Conservation (phyloP, 441 rosid species). For the Viola pubescens region DNA sequence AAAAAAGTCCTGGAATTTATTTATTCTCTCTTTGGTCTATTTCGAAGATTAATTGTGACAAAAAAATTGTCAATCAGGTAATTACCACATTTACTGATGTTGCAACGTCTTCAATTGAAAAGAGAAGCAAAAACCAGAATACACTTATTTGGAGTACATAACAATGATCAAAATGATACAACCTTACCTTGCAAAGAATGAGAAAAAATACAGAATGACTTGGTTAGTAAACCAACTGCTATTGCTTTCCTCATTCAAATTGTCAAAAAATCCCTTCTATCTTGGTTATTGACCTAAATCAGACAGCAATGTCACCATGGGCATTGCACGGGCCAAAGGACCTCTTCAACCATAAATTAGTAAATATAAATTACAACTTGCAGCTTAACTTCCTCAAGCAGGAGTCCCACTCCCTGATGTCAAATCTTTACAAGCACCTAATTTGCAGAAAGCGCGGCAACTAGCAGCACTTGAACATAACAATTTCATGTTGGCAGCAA, state of each 20-base stretch:
- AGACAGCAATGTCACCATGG: conserved; percentile 9
- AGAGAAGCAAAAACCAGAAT: not conserved
- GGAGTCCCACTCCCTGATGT: not conserved
- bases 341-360: conserved; percentile 20
- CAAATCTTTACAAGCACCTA: conserved; percentile 8
- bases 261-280: not conserved
- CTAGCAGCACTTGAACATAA: conserved; percentile 9
- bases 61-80: too few species aligned
- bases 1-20: not conserved
- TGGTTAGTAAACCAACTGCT: conserved; percentile 4
- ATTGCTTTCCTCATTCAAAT: conserved; percentile 16
- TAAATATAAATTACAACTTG: conserved; percentile 18
- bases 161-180: conserved; percentile 1
- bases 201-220: not conserved
- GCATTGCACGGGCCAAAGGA: not conserved
- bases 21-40: too few species aligned
- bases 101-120: too few species aligned
- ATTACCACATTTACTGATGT: too few species aligned
- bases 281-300: conserved; percentile 15
- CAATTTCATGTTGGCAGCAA: conserved; percentile 10
- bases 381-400: conserved; percentile 14
- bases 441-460: conserved; percentile 6
- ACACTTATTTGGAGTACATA: too few species aligned
- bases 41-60: too few species aligned
- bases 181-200: conserved; percentile 10